phyloP scores from a whole-genome alignment of 164 flowering plant species.

The Stephania yunnanensis region DNA sequence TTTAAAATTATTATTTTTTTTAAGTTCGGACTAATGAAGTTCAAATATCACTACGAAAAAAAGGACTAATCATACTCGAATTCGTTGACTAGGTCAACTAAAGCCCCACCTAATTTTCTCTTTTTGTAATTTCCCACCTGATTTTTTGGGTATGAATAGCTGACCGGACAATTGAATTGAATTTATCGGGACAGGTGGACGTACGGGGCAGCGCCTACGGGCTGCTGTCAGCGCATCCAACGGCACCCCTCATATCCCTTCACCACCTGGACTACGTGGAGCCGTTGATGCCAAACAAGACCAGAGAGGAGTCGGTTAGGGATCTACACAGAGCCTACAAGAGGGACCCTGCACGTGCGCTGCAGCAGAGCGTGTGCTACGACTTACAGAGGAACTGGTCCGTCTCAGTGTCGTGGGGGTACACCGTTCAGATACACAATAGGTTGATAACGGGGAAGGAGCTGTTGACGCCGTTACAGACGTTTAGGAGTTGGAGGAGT shows the following conservation, averaged over 20 bases:
- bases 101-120: too few species aligned
- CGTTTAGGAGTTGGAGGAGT: constrained; percentile 64
- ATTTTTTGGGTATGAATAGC: too few species aligned
- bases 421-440: constrained; percentile 57
- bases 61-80: too few species aligned
- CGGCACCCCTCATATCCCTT: constrained; percentile 70
- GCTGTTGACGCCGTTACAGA: constrained; percentile 48
- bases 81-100: too few species aligned
- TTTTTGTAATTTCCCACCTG: too few species aligned
- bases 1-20: too few species aligned
- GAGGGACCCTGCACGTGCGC: constrained; percentile 49
- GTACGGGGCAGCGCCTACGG: constrained; percentile 49
- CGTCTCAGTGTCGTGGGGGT: constrained; percentile 81
- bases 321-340: constrained; percentile 33
- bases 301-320: constrained; percentile 35
- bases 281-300: constrained; percentile 46
- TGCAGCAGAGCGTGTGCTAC: constrained; percentile 73
- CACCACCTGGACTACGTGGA: constrained; percentile 77
- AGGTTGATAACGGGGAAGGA: constrained; percentile 34
- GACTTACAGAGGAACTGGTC: constrained; percentile 49
- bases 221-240: constrained; percentile 73
- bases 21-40: too few species aligned
- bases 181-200: constrained; percentile 25
- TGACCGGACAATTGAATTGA: too few species aligned
- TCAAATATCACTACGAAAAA: too few species aligned